Percentiles rank a stretch among this genome's conserved stretches.
These are phyloP conservation scores for Biscogniauxia mediterranea DNA, from an alignment of 2,329 filamentous ascomycete genomes.

Conservation along the genomic window DNA sequence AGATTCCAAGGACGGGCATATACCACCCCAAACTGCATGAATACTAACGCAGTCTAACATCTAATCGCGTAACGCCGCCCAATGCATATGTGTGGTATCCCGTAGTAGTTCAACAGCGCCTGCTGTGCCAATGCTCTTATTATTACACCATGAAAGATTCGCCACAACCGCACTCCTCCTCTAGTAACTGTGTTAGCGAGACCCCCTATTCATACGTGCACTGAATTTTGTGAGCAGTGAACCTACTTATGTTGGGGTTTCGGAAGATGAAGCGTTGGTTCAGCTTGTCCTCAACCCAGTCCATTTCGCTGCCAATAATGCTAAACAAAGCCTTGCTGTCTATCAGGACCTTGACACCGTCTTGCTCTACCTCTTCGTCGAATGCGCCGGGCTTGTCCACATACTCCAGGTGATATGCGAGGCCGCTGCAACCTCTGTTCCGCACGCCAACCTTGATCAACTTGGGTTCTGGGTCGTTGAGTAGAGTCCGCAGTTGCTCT, in stretches of 20 bases:
- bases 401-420: conserved; percentile 92
- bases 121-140: conserved; percentile 1
- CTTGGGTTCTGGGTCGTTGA: conserved; percentile 85
- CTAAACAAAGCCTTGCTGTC: conserved; percentile 97
- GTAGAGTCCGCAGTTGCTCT: conserved; percentile 70
- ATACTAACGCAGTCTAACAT: conserved; percentile 7
- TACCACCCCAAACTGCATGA: neutral
- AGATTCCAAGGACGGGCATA: neutral
- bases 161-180: conserved; percentile 93
- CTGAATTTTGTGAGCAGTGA: too few species aligned
- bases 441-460: conserved; percentile 92
- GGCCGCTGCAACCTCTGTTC: conserved; percentile 89
- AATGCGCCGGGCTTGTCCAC: conserved; percentile 87
- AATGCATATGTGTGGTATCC: conserved; percentile 25
- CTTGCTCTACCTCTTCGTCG: conserved; percentile 91
- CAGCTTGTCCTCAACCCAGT: conserved; percentile 95
- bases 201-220: neutral
- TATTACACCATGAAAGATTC: conserved; percentile 86
- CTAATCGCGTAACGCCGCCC: conserved; percentile 24
- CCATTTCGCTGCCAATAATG: conserved; percentile 98
- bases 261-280: conserved; percentile 90
- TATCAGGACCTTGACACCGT: conserved; percentile 92
- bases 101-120: conserved; percentile 9
- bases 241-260: conserved; percentile 98
- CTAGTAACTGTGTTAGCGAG: conserved; percentile 49